Percentiles rank a stretch among this genome's conserved stretches.
These are phyloP conservation scores for Nyssa sinensis DNA, from an alignment of 148 eudicot species.

Conservation along the genomic window DNA sequence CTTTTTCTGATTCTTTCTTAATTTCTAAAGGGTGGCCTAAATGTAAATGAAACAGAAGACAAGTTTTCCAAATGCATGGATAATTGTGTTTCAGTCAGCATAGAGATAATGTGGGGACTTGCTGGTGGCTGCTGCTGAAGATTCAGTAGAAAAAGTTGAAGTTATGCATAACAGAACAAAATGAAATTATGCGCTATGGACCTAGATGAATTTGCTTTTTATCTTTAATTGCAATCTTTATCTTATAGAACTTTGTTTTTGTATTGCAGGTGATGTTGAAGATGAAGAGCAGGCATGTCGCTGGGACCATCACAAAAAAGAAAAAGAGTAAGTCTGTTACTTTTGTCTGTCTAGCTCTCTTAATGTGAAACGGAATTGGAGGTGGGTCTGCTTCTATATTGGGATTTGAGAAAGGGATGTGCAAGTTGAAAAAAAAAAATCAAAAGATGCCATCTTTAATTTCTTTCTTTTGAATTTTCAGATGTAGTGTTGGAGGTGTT, in stretches of 20 bases:
- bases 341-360: constrained; percentile 43
- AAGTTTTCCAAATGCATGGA: not conserved
- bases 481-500: constrained; percentile 85
- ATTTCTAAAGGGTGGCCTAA: too few species aligned
- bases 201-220: constrained; percentile 19
- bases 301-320: constrained; percentile 99
- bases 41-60: not conserved
- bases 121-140: too few species aligned
- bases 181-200: constrained; percentile 10
- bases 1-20: not conserved
- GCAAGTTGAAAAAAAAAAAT: constrained; percentile 38
- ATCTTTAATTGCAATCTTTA: constrained; percentile 35
- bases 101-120: too few species aligned
- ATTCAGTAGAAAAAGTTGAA: too few species aligned
- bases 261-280: constrained; percentile 75
- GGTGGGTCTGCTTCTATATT: constrained; percentile 47
- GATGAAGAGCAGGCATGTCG: constrained; percentile 97
- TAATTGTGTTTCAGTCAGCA: constrained; percentile 11
- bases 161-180: constrained; percentile 21
- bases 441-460: constrained; percentile 26
- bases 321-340: constrained; percentile 82
- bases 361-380: constrained; percentile 45
- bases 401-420: constrained; percentile 78
- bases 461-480: constrained; percentile 27
- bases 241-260: constrained; percentile 16